Evolutionary conservation across 495 filamentous ascomycete genomes (phyloP).

Genomic region (Talaromyces liani): DNA sequence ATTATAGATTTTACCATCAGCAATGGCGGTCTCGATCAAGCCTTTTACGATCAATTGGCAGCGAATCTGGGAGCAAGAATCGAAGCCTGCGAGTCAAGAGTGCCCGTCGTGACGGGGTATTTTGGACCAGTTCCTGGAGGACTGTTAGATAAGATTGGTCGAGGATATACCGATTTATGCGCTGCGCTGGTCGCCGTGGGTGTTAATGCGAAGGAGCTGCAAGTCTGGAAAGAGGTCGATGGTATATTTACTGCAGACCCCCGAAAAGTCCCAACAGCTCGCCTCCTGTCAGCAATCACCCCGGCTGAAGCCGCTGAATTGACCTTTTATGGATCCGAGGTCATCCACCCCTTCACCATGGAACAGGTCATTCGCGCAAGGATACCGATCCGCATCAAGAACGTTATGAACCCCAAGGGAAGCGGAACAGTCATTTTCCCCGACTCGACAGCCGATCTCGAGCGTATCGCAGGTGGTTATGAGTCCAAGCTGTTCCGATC

Average conservation of each 20-base stretch:
- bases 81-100: conserved; percentile 55
- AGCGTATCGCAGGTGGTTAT: conserved; percentile 36
- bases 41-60: conserved; percentile 74
- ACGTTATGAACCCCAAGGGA: conserved; percentile 88
- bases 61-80: conserved; percentile 59
- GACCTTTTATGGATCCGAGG: conserved; percentile 89
- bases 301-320: conserved; percentile 84
- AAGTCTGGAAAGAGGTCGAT: conserved; percentile 92
- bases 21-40: conserved; percentile 56
- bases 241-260: conserved; percentile 89
- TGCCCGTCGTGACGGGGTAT: conserved; percentile 78
- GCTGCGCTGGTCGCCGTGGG: conserved; percentile 78
- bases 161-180: conserved; percentile 87
- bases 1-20: conserved; percentile 55
- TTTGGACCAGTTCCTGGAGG: conserved; percentile 82
- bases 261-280: conserved; percentile 77
- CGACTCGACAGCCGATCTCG: conserved; percentile 37
- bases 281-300: conserved; percentile 68
- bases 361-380: conserved; percentile 90
- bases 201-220: conserved; percentile 67
- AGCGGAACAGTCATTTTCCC: conserved; percentile 79
- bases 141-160: conserved; percentile 68
- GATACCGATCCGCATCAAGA: conserved; percentile 96
- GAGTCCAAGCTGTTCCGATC: conserved; percentile 41
- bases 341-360: conserved; percentile 98